Conservation (phyloP, 345 rosid genomes). For the Lenwebbia sp. region DNA sequence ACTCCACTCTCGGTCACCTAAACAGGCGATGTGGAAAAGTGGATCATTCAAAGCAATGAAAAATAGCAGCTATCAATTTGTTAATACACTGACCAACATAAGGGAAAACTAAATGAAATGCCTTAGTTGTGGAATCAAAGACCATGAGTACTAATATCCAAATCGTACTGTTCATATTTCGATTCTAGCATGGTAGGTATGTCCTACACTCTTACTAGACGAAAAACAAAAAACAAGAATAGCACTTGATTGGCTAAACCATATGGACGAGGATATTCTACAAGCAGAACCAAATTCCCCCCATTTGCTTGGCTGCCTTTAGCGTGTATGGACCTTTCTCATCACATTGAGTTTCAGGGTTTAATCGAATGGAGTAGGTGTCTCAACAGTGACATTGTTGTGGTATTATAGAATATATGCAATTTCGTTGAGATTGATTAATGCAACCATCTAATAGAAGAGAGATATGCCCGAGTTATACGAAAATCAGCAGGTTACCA, state of each 20-base stretch:
- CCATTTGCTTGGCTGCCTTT: too few relatives aligned
- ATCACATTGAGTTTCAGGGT: too few relatives aligned
- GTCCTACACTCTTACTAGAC: too few relatives aligned
- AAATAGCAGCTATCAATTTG: neutral
- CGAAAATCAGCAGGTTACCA: neutral
- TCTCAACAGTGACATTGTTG: neutral
- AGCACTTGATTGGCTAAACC: neutral
- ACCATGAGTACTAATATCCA: neutral
- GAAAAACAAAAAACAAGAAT: neutral
- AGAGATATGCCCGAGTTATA: neutral
- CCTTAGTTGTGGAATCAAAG: neutral
- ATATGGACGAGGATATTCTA: too few relatives aligned
- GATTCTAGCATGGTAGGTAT: neutral
- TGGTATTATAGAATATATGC: neutral
- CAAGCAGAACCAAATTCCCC: neutral
- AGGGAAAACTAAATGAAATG: neutral
- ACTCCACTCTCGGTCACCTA: constrained; percentile 93
- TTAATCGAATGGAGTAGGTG: neutral
- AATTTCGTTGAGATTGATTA: neutral
- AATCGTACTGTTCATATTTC: too few relatives aligned
- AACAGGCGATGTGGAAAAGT: neutral
- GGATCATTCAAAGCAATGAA: neutral
- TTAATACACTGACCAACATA: neutral
- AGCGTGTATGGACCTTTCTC: neutral
- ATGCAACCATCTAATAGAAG: neutral